These are phyloP conservation scores for Boletus reticulatus DNA, from an alignment of 768 basidiomycete genomes.

Conservation along the genomic window DNA sequence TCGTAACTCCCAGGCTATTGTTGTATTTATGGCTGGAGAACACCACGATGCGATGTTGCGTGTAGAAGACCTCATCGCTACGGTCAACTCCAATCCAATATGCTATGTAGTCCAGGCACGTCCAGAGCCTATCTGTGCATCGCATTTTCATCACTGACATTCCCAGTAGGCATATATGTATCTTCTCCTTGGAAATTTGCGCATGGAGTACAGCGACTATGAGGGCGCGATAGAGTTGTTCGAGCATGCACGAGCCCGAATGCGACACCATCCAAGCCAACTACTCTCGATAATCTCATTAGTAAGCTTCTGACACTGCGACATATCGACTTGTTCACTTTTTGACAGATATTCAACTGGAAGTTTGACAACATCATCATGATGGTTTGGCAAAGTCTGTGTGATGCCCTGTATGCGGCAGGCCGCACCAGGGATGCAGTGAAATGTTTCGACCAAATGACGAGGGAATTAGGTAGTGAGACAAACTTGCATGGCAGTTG, in stretches of 20 bases:
- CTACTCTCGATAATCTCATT: not conserved
- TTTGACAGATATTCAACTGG: too few relatives aligned
- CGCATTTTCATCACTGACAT: too few relatives aligned
- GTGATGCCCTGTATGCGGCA: not conserved
- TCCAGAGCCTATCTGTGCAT: too few relatives aligned
- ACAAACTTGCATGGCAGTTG: not conserved
- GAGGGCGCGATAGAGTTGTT: not conserved
- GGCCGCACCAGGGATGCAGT: not conserved
- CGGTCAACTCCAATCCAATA: too few relatives aligned
- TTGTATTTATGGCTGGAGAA: not conserved
- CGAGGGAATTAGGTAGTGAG: not conserved
- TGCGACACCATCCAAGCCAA: too few relatives aligned
- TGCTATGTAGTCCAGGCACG: too few relatives aligned
- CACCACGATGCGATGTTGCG: constrained; percentile 2
- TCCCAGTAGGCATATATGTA: not conserved
- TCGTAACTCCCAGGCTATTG: too few relatives aligned
- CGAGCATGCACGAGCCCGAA: too few relatives aligned
- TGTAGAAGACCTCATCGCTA: not conserved
- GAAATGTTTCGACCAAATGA: not conserved
- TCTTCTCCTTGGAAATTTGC: not conserved
- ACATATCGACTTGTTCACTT: too few relatives aligned
- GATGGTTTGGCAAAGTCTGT: too few relatives aligned
- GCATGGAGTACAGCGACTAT: not conserved
- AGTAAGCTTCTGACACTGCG: too few relatives aligned
- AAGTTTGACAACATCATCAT: too few relatives aligned